phyloP scores from a whole-genome alignment of 1,284 basidiomycete species.

The Sanghuangporus weigelae region DNA sequence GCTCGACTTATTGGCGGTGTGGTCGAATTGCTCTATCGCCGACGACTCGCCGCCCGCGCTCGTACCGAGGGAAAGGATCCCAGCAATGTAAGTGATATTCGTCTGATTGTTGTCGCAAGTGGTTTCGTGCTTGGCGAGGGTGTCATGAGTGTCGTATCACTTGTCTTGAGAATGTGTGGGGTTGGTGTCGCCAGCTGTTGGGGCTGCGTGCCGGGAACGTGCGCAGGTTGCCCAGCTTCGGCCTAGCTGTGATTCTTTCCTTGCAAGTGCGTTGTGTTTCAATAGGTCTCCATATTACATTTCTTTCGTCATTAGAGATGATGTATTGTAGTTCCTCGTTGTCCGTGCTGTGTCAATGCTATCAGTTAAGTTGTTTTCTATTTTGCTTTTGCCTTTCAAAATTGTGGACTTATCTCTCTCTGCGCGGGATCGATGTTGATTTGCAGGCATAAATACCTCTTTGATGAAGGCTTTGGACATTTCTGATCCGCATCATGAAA shows the following conservation, averaged over 20 bases:
- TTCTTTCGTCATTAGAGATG: not conserved
- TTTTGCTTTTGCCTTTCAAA: not conserved
- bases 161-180: slow-evolving; percentile 72
- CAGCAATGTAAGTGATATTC: slow-evolving; percentile 43
- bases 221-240: slow-evolving; percentile 55
- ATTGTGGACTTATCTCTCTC: not conserved
- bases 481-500: not conserved
- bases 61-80: slow-evolving; percentile 30
- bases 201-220: slow-evolving; percentile 74
- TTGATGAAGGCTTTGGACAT: not conserved
- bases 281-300: not conserved
- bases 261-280: not conserved
- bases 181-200: slow-evolving; percentile 77
- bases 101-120: slow-evolving; percentile 84
- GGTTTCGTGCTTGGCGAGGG: slow-evolving; percentile 96
- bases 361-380: not conserved
- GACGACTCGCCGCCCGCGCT: slow-evolving; percentile 40
- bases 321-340: not conserved
- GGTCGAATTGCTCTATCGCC: slow-evolving; percentile 67
- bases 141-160: slow-evolving; percentile 77
- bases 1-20: slow-evolving; percentile 88
- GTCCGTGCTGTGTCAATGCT: not conserved
- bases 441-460: not conserved
- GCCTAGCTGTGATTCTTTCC: slow-evolving; percentile 18
- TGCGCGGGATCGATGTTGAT: not conserved